Conservation (phyloP, 768 basidiomycete genomes). For the Suillus tomentosus region DNA sequence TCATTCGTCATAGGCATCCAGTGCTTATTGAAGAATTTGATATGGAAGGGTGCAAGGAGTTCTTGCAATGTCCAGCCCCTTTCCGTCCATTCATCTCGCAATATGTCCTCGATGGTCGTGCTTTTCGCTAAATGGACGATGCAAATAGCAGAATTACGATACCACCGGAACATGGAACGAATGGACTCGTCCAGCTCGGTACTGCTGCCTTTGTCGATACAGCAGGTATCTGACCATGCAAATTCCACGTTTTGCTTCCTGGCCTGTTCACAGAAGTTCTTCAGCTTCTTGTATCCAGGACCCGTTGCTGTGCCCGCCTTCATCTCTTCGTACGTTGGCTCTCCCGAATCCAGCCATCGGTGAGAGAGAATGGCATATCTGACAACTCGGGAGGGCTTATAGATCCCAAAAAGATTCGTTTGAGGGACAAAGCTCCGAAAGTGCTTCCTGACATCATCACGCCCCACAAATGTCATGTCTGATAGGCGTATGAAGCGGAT, state of each 20-base stretch:
- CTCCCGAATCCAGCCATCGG: constrained; percentile 11
- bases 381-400: not conserved
- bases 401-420: not conserved
- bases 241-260: not conserved
- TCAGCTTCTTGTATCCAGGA: constrained; percentile 7
- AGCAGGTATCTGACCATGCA: constrained; percentile 2
- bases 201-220: not conserved
- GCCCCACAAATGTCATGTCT: not conserved
- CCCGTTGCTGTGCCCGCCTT: not conserved
- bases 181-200: constrained; percentile 2
- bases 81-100: not conserved
- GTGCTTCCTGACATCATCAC: not conserved
- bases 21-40: not conserved
- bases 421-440: not conserved
- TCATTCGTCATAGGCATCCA: not conserved
- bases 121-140: constrained; percentile 1
- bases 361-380: constrained; percentile 15
- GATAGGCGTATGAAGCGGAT: constrained; percentile 2
- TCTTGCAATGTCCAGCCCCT: constrained; percentile 1
- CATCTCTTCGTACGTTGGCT: constrained; percentile 11
- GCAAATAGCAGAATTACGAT: not conserved
- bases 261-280: not conserved
- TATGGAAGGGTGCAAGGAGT: not conserved
- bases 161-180: constrained; percentile 5
- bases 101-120: not conserved